Evolutionary conservation across 192 early-diverging fungal genomes (phyloP).

Genomic region (Coemansia sp.): DNA sequence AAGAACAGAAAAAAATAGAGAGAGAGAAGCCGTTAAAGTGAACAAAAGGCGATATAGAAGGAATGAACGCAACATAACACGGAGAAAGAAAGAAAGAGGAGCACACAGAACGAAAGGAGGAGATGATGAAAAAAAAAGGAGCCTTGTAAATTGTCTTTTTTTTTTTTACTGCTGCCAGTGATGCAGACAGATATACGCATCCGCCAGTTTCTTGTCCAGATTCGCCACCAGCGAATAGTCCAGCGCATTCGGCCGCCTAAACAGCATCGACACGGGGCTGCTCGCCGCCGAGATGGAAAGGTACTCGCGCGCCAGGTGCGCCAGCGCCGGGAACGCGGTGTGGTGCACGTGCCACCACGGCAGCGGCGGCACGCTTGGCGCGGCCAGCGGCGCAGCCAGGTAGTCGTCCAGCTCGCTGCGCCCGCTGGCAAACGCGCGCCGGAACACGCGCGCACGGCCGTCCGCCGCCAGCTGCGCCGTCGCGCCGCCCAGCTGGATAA

Average conservation of each 20-base stretch:
- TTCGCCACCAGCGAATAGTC: constrained; percentile 36
- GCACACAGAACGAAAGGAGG: not conserved
- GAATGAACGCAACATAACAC: no score
- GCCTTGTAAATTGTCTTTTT: not conserved
- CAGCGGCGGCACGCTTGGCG: constrained; percentile 17
- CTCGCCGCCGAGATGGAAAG: constrained; percentile 37
- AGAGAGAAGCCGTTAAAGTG: no score
- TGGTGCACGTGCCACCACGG: constrained; percentile 42
- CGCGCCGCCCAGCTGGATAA: constrained; percentile 24
- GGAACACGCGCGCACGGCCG: constrained; percentile 34
- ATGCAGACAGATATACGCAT: constrained; percentile 34
- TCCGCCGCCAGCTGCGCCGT: constrained; percentile 27
- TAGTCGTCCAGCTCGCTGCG: constrained; percentile 49
- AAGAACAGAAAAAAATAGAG: constrained; percentile 6
- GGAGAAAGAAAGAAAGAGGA: not conserved
- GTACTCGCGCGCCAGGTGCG: constrained; percentile 40
- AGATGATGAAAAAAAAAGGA: not conserved
- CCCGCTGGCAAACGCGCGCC: constrained; percentile 28
- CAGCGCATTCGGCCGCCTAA: constrained; percentile 11
- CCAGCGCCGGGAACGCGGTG: constrained; percentile 28
- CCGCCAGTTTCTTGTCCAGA: constrained; percentile 31
- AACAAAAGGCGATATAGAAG: no score
- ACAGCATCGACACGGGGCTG: constrained; percentile 9
- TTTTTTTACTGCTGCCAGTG: constrained; percentile 29
- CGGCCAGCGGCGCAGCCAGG: constrained; percentile 30